Evolutionary conservation across 208 protist genomes (phyloP), one percentile per base, ranked within the genome.

Genomic region (Polymyxa betae): DNA sequence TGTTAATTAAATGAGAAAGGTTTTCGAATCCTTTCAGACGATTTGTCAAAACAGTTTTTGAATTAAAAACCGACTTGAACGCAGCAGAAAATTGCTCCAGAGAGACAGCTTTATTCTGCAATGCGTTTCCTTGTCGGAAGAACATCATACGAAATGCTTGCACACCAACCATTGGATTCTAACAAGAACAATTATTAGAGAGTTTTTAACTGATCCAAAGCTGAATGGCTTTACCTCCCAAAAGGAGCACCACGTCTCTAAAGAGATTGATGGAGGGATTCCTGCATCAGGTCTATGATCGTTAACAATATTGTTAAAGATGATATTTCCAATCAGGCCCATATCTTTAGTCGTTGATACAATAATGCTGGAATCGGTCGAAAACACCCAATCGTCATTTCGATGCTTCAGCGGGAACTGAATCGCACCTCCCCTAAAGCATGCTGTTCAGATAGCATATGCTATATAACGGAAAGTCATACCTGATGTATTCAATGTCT

Each of bases 11-110:
- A n/a, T 35, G 5, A 5, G 72, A 82, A 5, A 82, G 35, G n/a
- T 82, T 82, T 35, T 5, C 35, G n/a, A 82, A 82, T 20, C 72
- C 40, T 43, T 82, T 82, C n/a, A 82, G 72, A 82, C 72, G 72
- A 82, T 82, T 82, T n/a, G 72, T n/a, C n/a, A 82, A 43, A n/a
- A 82, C 72, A 43, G 16, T 82, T 43, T n/a, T 5, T 35, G 72
- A 45, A 43, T 82, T 82, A 5, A 82, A 82, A 43, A 43, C n/a
- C n/a, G 72, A 82, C n/a, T 40, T 82, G 35, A 5, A 82, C 35
- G 72, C 72, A 5, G 72, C 72, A 5, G 40, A 38, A 43, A 82
- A 82, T n/a, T 82, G 72, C n/a, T 82, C 72, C 12, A 20, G 5
- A 16, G 5, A 38, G n/a, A 82, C 72, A 40, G 5, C n/a, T 5